Percentiles rank a stretch among this genome's conserved stretches.
These are phyloP conservation scores for Solanum piurae DNA, from an alignment of 257 asterid genomes.

Conservation along the genomic window DNA sequence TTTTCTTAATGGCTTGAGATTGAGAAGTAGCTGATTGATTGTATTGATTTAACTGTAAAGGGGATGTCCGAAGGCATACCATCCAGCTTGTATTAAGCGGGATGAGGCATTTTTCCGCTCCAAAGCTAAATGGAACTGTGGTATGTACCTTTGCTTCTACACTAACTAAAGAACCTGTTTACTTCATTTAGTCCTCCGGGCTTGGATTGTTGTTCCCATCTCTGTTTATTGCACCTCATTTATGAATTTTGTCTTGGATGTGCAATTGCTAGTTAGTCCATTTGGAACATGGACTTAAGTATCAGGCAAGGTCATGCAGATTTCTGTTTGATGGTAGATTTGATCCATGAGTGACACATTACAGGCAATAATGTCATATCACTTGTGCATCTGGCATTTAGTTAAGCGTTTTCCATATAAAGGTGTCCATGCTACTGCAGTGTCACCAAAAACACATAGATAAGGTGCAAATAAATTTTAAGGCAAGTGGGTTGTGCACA, in stretches of 20 bases:
- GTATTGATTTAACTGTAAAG: constrained; percentile 14
- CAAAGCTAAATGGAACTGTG: constrained; percentile 82
- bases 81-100: constrained; percentile 86
- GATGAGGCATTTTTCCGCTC: constrained; percentile 78
- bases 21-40: background rate
- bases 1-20: constrained; percentile 7
- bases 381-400: background rate
- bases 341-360: background rate
- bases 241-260: background rate
- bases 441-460: background rate
- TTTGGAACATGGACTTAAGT: background rate
- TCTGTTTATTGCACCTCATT: background rate
- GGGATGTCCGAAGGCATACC: constrained; percentile 99
- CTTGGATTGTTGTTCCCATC: background rate
- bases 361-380: background rate
- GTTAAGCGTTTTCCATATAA: background rate
- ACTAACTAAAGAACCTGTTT: background rate
- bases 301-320: background rate
- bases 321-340: background rate
- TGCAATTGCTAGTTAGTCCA: background rate
- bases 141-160: constrained; percentile 4
- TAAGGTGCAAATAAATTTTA: background rate
- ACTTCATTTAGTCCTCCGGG: background rate
- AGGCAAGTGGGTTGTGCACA: background rate
- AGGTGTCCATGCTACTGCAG: background rate